These are phyloP conservation scores for Fusarium nodosum DNA, from an alignment of 2,329 filamentous ascomycete genomes.

Conservation along the genomic window DNA sequence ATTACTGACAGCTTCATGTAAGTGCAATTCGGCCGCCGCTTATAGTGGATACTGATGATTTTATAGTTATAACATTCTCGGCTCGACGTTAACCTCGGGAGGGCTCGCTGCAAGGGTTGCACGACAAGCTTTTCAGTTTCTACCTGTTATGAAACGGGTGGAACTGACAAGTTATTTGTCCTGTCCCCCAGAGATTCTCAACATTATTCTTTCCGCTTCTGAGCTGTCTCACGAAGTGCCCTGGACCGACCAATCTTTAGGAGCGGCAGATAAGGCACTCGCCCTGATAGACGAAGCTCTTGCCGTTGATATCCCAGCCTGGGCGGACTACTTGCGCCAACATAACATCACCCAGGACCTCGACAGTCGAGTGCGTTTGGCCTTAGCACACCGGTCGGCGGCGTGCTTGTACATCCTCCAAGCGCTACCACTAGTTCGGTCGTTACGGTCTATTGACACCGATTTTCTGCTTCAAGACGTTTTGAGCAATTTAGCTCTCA, in stretches of 20 bases:
- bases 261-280: conserved; percentile 56
- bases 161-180: conserved; percentile 60
- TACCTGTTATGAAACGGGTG: conserved; percentile 58
- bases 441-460: conserved; percentile 57
- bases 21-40: conserved; percentile 42
- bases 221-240: conserved; percentile 58
- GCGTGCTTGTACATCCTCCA: conserved; percentile 64
- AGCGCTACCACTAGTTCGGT: conserved; percentile 57
- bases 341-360: conserved; percentile 55
- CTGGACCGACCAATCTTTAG: conserved; percentile 51
- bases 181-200: conserved; percentile 59
- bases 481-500: conserved; percentile 63
- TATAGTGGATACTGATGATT: conserved; percentile 28
- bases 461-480: conserved; percentile 64
- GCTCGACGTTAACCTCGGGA: conserved; percentile 56
- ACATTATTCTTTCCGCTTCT: conserved; percentile 61
- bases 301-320: conserved; percentile 58
- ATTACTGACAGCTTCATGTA: conserved; percentile 64
- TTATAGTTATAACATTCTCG: conserved; percentile 58
- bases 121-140: conserved; percentile 56
- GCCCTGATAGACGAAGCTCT: conserved; percentile 59
- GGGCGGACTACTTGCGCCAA: conserved; percentile 58
- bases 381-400: conserved; percentile 62
- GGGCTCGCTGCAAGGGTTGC: conserved; percentile 57
- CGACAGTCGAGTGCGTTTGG: conserved; percentile 60